Percentiles rank a stretch among this genome's conserved stretches.
Evolutionary conservation across 257 asterid species (phyloP).

Genomic region (Nicotiana knightiana): DNA sequence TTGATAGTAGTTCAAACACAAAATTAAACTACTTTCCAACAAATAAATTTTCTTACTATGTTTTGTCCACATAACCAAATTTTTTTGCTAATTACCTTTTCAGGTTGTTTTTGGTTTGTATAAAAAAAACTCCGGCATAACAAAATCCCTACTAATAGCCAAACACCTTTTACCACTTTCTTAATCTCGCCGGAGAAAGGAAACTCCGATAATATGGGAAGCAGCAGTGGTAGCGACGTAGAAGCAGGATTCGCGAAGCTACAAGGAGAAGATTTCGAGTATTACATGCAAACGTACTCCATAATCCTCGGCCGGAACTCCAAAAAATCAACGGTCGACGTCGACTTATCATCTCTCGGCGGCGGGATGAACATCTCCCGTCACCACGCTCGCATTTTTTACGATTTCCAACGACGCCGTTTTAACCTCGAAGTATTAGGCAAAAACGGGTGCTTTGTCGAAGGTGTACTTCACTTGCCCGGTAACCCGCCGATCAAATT

Average conservation of each 20-base stretch:
- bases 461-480: constrained; percentile 92
- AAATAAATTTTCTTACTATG: too few relatives aligned
- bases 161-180: too few relatives aligned
- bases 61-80: too few relatives aligned
- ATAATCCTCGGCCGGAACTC: constrained; percentile 91
- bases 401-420: constrained; percentile 96
- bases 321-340: constrained; percentile 92
- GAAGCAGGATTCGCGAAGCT: constrained; percentile 99
- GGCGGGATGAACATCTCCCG: constrained; percentile 99
- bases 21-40: too few relatives aligned
- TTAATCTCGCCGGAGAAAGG: background rate
- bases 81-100: too few relatives aligned
- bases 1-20: too few relatives aligned
- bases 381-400: constrained; percentile 95
- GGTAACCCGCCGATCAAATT: constrained; percentile 79
- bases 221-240: constrained; percentile 76
- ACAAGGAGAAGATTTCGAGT: constrained; percentile 96
- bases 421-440: constrained; percentile 95
- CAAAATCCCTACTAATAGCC: too few relatives aligned
- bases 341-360: constrained; percentile 91
- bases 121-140: too few relatives aligned
- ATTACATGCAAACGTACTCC: constrained; percentile 97
- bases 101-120: too few relatives aligned
- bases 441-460: constrained; percentile 90
- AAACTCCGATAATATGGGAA: constrained; percentile 31